Evolutionary conservation across 225 moss, liverwort and hornwort genomes (phyloP), one percentile per base, ranked within the genome.

Genomic region (Straminergon stramineum): DNA sequence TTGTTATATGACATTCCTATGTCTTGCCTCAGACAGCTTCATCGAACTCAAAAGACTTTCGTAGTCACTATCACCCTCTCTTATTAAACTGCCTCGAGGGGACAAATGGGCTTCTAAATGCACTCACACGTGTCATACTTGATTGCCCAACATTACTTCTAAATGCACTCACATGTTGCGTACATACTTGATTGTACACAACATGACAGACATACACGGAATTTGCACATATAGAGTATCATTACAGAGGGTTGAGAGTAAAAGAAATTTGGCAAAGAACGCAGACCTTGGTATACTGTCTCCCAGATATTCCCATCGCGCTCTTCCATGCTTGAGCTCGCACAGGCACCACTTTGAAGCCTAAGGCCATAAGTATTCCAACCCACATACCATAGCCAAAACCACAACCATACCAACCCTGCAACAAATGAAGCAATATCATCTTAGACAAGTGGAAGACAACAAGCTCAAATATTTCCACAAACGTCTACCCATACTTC

Each of bases 331-430:
- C 95, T 89, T 93, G 95, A 61, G 97, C 94, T 86, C 95, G 96
- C 64, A 99, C 97, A 58, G 97, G 97, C 67, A 99, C 90, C n/a
- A 99, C 97, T 67, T 93, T 95, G 69, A 96, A 99, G 61, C 99
- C 97, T 61, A 95, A 95, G 77, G 96, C 95, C 89, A 96, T 94
- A 77, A 99, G 74, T 90, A 97, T 95, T 73, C 97, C 99, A 87
- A 97, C 92, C 99, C 99, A 99, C 80, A 97, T 92, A 82, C 99
- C 99, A 86, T 99, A 99, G 82, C 99, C 97, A 77, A 97, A 97
- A 56, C 99, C 99, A 41, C 95, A 94, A 75, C 96, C 95, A 93
- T 97, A 99, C 99, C 99, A 97, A 66, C 97, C 99, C 99, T 99
- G 94, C 91, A 90, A 87, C 68, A 78, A 39, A 87, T 67, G 73